These are phyloP conservation scores for Prunus campanulata DNA, from an alignment of 306 rosid species.

Conservation along the genomic window DNA sequence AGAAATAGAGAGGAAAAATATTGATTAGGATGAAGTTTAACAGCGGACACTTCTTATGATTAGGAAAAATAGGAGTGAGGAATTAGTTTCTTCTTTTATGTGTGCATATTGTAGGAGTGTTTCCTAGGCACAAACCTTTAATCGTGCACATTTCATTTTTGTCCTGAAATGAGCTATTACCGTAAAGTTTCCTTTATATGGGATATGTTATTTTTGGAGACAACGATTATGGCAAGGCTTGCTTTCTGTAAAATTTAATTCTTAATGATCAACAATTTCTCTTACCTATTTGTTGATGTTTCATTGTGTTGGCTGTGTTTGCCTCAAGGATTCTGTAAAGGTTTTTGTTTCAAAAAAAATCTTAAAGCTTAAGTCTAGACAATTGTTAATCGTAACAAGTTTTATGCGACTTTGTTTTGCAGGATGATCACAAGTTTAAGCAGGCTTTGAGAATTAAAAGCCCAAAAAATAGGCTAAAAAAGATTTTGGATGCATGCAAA, in stretches of 20 bases:
- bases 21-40: neutral
- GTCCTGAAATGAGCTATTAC: neutral
- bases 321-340: neutral
- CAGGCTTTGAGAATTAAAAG: conserved; percentile 80
- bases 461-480: conserved; percentile 76
- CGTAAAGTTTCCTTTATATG: neutral
- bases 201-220: neutral
- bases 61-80: neutral
- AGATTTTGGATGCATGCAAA: conserved; percentile 89
- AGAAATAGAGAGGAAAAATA: neutral
- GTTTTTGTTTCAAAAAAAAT: neutral
- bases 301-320: neutral
- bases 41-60: neutral
- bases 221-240: neutral
- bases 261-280: neutral
- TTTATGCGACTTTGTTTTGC: conserved; percentile 27
- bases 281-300: neutral
- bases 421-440: conserved; percentile 91
- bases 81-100: neutral
- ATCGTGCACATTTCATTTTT: neutral
- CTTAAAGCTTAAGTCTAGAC: neutral
- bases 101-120: neutral
- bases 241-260: neutral
- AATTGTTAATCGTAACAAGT: neutral
- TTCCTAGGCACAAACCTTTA: neutral